Percentiles rank a stretch among this genome's conserved stretches.
Conservation (phyloP, 208 protist species). For the Borovskyia barvae region DNA sequence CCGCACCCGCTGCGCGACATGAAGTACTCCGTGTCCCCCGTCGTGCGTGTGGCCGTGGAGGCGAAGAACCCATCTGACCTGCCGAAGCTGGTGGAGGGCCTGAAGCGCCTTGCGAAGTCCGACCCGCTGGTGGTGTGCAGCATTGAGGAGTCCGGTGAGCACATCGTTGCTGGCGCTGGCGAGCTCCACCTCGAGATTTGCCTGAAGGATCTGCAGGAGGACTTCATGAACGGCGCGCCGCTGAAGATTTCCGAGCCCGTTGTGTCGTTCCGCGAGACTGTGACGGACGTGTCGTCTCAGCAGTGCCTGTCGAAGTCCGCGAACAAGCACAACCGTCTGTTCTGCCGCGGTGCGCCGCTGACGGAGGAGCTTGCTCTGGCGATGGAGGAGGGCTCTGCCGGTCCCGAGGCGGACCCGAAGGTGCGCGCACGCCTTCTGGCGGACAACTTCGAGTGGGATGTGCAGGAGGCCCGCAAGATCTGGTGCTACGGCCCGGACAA, state of each 20-base stretch:
- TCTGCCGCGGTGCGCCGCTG: slow-evolving; percentile 92
- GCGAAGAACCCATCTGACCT: slow-evolving; percentile 97
- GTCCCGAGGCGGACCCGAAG: slow-evolving; percentile 92
- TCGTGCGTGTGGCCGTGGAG: slow-evolving; percentile 98
- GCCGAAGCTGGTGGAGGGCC: slow-evolving; percentile 97
- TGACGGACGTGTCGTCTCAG: slow-evolving; percentile 93
- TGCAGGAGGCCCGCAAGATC: slow-evolving; percentile 95
- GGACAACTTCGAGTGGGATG: slow-evolving; percentile 93
- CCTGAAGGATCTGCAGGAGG: slow-evolving; percentile 98
- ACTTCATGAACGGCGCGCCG: slow-evolving; percentile 94
- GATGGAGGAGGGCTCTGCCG: slow-evolving; percentile 93
- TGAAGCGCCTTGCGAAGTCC: slow-evolving; percentile 97
- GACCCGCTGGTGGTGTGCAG: slow-evolving; percentile 95
- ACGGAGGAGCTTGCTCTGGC: slow-evolving; percentile 90
- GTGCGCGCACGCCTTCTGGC: slow-evolving; percentile 82
- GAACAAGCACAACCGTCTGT: slow-evolving; percentile 99
- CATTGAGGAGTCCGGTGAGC: slow-evolving; percentile 97
- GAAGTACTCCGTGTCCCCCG: slow-evolving; percentile 99
- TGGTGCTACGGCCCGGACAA: slow-evolving; percentile 98
- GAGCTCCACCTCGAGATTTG: slow-evolving; percentile 99
- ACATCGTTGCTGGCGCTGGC: slow-evolving; percentile 99
- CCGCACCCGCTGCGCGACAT: slow-evolving; percentile 88
- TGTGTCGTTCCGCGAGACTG: slow-evolving; percentile 99
- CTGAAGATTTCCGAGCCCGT: slow-evolving; percentile 96
- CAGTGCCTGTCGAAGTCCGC: slow-evolving; percentile 84